phyloP scores from a whole-genome alignment of 2,329 filamentous ascomycete species.

The Thielaviopsis ethacetica region DNA sequence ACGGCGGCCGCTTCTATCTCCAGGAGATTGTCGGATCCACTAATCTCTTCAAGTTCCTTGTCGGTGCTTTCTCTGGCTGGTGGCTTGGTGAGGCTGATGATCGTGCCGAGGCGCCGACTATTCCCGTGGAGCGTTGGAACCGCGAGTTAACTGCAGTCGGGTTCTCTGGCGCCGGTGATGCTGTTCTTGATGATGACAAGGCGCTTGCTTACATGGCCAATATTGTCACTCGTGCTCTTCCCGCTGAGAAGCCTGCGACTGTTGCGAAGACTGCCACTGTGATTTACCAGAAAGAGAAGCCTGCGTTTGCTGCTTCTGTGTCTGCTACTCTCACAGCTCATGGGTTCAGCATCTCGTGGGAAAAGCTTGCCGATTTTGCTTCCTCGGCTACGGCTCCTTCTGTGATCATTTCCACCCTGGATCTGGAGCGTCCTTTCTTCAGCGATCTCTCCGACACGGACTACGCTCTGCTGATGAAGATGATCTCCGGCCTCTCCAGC shows the following conservation, averaged over 20 bases:
- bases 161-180: constrained; percentile 16
- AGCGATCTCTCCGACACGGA: neutral
- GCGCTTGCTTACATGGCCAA: neutral
- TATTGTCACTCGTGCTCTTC: neutral
- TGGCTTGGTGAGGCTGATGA: constrained; percentile 20
- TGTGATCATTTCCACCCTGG: neutral
- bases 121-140: constrained; percentile 16
- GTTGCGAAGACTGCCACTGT: neutral
- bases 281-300: neutral
- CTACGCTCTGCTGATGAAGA: neutral
- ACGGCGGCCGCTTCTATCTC: constrained; percentile 19
- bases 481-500: neutral
- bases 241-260: neutral
- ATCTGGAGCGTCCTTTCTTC: neutral
- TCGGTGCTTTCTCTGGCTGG: constrained; percentile 20
- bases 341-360: neutral
- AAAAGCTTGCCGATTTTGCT: neutral
- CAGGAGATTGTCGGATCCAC: constrained; percentile 16
- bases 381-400: neutral
- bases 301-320: neutral
- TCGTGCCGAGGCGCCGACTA: constrained; percentile 16
- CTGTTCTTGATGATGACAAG: constrained; percentile 13
- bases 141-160: constrained; percentile 16
- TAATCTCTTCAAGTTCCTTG: constrained; percentile 18
- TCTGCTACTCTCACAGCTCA: neutral